Percentiles rank a stretch among this genome's conserved stretches.
Conservation (phyloP, 352 stramenopile species). For the Pseudoperonospora humuli region DNA sequence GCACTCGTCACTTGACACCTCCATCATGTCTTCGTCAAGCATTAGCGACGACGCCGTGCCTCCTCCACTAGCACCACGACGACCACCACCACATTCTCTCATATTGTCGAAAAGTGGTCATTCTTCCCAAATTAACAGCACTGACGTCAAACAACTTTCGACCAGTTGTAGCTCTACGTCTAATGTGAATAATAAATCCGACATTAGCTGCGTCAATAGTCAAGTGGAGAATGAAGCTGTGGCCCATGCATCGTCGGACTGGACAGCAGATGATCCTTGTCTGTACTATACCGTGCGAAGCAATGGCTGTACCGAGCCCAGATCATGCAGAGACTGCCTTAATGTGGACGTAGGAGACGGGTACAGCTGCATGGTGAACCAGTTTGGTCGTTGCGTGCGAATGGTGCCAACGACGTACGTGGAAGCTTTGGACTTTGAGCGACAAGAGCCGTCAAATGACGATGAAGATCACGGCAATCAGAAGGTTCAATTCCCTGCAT, state of each 20-base stretch:
- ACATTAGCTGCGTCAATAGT: conserved; percentile 8
- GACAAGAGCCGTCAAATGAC: conserved; percentile 25
- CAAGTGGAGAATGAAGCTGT: conserved; percentile 18
- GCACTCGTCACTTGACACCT: no score
- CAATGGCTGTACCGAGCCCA: conserved; percentile 35
- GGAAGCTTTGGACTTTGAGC: conserved; percentile 11
- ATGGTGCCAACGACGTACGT: conserved; percentile 22
- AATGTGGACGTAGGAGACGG: conserved; percentile 31
- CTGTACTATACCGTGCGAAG: conserved; percentile 13
- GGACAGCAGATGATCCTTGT: conserved; percentile 21
- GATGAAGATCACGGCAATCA: conserved; percentile 20
- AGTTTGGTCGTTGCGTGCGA: conserved; percentile 32
- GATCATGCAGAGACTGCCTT: conserved; percentile 55
- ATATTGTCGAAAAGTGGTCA: no score
- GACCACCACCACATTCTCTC: no score
- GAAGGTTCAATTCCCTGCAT: conserved; percentile 32
- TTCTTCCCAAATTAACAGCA: not conserved
- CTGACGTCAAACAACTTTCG: not conserved
- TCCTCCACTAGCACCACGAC: no score
- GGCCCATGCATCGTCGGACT: conserved; percentile 13
- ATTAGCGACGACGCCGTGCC: no score
- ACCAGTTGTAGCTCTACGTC: conserved; percentile 2
- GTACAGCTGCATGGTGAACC: conserved; percentile 34
- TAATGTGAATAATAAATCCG: not conserved
- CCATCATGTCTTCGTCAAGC: no score